A percentile compares a stretch with the other conserved stretches of the same genome.
These are phyloP conservation scores for Tephrocybe sp. DNA, from an alignment of 768 basidiomycete species.

Conservation along the genomic window DNA sequence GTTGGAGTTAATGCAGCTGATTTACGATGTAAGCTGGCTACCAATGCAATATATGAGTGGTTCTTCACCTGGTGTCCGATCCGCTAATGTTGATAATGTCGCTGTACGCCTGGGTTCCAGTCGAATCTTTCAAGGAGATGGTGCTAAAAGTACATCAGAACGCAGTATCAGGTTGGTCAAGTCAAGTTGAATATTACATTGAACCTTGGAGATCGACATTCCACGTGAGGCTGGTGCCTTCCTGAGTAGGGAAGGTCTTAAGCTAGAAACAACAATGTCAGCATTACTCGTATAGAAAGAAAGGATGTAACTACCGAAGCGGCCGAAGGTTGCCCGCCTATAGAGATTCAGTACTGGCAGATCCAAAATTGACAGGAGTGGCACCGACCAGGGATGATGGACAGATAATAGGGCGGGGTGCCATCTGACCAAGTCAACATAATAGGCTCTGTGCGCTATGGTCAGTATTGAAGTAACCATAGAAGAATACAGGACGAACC, in stretches of 20 bases:
- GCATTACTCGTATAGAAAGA: not conserved
- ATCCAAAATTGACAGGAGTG: not conserved
- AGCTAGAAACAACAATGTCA: conserved; percentile 35
- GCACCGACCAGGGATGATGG: conserved; percentile 62
- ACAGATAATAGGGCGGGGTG: conserved; percentile 54
- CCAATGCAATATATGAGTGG: too few species aligned
- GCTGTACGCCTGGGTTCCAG: conserved; percentile 53
- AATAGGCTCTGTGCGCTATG: conserved; percentile 52
- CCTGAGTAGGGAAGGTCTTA: conserved; percentile 49
- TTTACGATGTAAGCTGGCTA: too few species aligned
- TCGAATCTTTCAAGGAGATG: conserved; percentile 56
- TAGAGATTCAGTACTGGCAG: not conserved
- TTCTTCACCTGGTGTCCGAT: conserved; percentile 30
- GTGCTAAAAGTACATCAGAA: conserved; percentile 36
- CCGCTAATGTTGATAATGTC: conserved; percentile 45
- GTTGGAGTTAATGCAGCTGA: too few species aligned
- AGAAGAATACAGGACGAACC: conserved; percentile 32
- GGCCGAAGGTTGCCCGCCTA: conserved; percentile 55
- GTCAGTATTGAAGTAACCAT: conserved; percentile 9
- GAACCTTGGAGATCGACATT: conserved; percentile 44
- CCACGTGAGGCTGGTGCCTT: conserved; percentile 52
- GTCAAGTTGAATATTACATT: conserved; percentile 34
- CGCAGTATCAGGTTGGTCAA: not conserved
- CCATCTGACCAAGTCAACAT: conserved; percentile 56
- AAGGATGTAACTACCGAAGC: conserved; percentile 41